Evolutionary conservation across 805 yeast genomes (phyloP), one percentile per base, ranked within the genome.

Genomic region (Starmerella geochares): DNA sequence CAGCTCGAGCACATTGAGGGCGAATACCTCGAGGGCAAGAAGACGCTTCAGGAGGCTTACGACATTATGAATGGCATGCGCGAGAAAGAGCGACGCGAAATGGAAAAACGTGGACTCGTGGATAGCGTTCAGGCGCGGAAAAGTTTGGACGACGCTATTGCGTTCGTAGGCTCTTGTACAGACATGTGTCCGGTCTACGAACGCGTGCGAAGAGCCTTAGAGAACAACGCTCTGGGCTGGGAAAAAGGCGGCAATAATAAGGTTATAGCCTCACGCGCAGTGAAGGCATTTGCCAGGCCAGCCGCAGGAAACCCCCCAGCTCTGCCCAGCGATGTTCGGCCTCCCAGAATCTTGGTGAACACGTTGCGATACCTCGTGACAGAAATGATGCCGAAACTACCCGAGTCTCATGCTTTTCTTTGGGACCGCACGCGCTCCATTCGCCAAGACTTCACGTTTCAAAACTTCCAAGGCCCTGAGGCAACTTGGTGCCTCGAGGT

Each of bases 301-400:
- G 95, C 95, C 16, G 96, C 97, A 0, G 98, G 97, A 6, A 96
- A 92, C 58, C 95, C 96, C 1, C 97, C 96, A 1, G 94, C 97
- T 2, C 69, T 92, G 51, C 99, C 98, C 0, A 86, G 96, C 1
- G 98, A 92, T 64, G 99, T 92, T 3, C 73, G 99, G 53, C 95
- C 98, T 1, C 98, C 99, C 0, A 75, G 74, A 48, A 71, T 88
- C 1, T 67, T 92, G 37, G 74, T 73, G 11, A 60, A 71, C 31
- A 81, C 96, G 0, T 67, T 92, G 52, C 73, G 83, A 52, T 86
- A 85, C 62, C 72, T 92, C 31, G 75, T 86, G 7, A 78, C 78
- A 17, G 73, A 77, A 36, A 65, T 83, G 1, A 64, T 90, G 13
- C 76, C 76, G 0, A 71, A 77, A 33, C 68, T 90, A 21, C 96